Evolutionary conservation across 306 rosid species (phyloP).

Genomic region (Potentilla sterilis): DNA sequence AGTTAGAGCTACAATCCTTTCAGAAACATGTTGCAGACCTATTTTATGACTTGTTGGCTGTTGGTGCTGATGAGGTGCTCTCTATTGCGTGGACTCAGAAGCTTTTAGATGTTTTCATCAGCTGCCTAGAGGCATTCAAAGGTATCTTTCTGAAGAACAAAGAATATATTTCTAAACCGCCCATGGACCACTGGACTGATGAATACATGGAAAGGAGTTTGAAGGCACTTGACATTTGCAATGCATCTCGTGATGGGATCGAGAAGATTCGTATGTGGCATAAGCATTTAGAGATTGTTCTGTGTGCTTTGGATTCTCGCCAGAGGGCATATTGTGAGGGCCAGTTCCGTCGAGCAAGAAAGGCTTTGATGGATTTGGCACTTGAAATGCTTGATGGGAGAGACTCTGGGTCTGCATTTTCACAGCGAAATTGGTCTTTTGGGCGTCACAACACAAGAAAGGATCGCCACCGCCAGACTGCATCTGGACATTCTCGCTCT

Average conservation of each 20-base stretch:
- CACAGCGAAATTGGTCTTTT: conserved; percentile 70
- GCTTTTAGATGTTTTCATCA: conserved; percentile 48
- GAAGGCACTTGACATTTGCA: conserved; percentile 82
- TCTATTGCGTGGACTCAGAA: conserved; percentile 64
- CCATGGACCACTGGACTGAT: conserved; percentile 54
- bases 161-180: conserved; percentile 48
- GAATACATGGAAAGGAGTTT: conserved; percentile 69
- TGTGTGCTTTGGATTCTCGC: conserved; percentile 56
- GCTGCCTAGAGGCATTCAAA: conserved; percentile 64
- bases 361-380: conserved; percentile 76
- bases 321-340: conserved; percentile 71
- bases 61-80: conserved; percentile 56
- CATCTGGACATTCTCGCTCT: conserved; percentile 80
- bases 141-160: conserved; percentile 51
- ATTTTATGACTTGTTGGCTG: conserved; percentile 51
- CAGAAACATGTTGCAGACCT: conserved; percentile 54
- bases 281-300: conserved; percentile 68
- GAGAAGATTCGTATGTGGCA: conserved; percentile 66
- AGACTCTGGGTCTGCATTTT: conserved; percentile 56
- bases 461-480: conserved; percentile 34
- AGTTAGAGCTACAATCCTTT: conserved; percentile 52
- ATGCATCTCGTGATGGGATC: conserved; percentile 65
- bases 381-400: conserved; percentile 67
- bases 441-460: conserved; percentile 63
- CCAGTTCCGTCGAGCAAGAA: conserved; percentile 75